Evolutionary conservation across 2,329 filamentous ascomycete genomes (phyloP).

Genomic region (Colletotrichum chrysophilum): DNA sequence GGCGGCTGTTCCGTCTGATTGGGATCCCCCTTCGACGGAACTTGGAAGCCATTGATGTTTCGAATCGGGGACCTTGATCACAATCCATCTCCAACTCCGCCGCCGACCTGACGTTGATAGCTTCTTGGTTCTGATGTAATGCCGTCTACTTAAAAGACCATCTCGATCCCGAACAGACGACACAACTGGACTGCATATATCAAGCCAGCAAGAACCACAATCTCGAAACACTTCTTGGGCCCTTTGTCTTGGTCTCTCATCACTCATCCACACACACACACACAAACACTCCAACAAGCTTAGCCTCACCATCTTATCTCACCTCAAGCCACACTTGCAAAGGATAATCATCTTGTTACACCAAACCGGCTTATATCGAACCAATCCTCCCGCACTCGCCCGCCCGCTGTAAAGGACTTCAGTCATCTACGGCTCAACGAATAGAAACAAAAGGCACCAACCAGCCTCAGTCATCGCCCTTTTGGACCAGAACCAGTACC

Average conservation of each 20-base stretch:
- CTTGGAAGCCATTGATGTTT: neutral
- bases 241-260: neutral
- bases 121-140: constrained; percentile 1
- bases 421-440: neutral
- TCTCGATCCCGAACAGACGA: neutral
- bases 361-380: neutral
- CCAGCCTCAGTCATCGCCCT: neutral
- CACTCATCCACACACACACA: neutral
- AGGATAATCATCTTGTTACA: neutral
- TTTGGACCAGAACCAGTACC: neutral
- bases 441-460: neutral
- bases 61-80: constrained; percentile 13
- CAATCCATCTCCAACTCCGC: neutral
- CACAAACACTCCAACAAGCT: neutral
- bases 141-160: neutral
- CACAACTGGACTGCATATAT: neutral
- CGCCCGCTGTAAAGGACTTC: neutral
- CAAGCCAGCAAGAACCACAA: neutral
- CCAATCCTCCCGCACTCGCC: neutral
- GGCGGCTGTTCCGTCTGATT: neutral
- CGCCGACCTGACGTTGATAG: constrained; percentile 12
- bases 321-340: neutral
- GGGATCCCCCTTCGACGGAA: neutral
- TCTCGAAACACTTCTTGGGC: neutral
- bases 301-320: neutral